These are phyloP conservation scores for Neostapfia colusana DNA, from an alignment of 176 grass and related monocot genomes.

Conservation along the genomic window DNA sequence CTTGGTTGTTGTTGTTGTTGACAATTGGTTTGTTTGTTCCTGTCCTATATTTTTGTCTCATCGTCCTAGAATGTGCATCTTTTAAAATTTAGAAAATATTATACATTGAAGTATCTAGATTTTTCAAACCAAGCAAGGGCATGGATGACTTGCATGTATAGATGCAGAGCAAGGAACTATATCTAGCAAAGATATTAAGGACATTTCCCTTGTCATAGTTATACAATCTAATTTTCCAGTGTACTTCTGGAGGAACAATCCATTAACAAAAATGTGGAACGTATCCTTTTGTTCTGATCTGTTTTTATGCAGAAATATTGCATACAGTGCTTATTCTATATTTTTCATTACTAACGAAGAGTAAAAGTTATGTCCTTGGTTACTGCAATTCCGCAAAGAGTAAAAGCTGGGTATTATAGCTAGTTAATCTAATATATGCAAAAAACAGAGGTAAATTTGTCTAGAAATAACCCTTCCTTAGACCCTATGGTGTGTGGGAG, in stretches of 20 bases:
- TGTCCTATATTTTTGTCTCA: neutral
- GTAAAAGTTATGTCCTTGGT: neutral
- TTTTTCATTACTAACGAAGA: neutral
- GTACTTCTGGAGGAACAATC: neutral
- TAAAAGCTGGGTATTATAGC: neutral
- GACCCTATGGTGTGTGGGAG: no score
- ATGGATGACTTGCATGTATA: neutral
- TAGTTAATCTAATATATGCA: no score
- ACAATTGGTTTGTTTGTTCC: neutral
- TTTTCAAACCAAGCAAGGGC: neutral
- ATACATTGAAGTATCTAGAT: neutral
- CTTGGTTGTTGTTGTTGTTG: no score
- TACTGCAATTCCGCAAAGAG: neutral
- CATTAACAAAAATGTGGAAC: neutral
- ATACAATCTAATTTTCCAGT: neutral
- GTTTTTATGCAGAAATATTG: neutral
- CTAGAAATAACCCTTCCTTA: no score
- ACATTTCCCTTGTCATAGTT: neutral
- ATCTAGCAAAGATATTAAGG: neutral
- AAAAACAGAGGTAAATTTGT: no score
- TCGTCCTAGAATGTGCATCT: neutral
- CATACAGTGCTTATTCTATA: neutral
- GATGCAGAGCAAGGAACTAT: neutral
- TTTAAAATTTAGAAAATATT: neutral
- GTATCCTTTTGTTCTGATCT: neutral